These are phyloP conservation scores for Anacardium occidentale DNA, from an alignment of 345 rosid species.

Conservation along the genomic window DNA sequence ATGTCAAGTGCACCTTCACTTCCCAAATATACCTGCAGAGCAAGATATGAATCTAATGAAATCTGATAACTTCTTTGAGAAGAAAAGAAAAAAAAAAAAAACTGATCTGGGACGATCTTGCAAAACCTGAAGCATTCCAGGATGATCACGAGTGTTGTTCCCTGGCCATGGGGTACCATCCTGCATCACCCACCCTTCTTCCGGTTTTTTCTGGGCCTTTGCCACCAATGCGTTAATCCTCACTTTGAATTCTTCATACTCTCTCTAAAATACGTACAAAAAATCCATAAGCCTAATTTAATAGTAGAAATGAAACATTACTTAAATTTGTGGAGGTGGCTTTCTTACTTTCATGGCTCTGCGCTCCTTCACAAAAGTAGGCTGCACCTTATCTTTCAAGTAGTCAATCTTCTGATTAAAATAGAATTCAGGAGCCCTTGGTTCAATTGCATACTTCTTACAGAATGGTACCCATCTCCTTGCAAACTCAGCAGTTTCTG, in stretches of 20 bases:
- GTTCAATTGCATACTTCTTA: constrained; percentile 81
- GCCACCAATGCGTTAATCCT: constrained; percentile 85
- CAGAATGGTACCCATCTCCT: constrained; percentile 98
- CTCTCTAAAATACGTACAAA: constrained; percentile 52
- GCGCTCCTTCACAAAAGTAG: constrained; percentile 92
- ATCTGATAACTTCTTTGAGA: neutral
- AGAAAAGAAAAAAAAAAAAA: neutral
- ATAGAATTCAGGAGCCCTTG: constrained; percentile 92
- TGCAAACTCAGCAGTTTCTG: constrained; percentile 94
- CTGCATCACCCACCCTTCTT: constrained; percentile 99
- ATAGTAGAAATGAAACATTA: neutral
- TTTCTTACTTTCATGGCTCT: constrained; percentile 88
- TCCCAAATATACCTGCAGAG: constrained; percentile 81
- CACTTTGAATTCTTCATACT: constrained; percentile 97
- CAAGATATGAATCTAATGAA: neutral
- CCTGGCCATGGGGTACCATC: constrained; percentile 99
- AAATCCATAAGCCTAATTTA: neutral
- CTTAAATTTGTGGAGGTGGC: neutral
- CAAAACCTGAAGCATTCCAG: constrained; percentile 95
- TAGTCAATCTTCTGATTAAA: constrained; percentile 91
- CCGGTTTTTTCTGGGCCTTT: constrained; percentile 93
- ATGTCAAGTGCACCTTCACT: constrained; percentile 89
- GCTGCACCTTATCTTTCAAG: constrained; percentile 90
- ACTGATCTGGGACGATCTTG: constrained; percentile 5
- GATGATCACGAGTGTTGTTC: constrained; percentile 96